A percentile compares a stretch with the other conserved stretches of the same genome.
Conservation (phyloP, 306 rosid genomes). For the Neltuma alba region DNA sequence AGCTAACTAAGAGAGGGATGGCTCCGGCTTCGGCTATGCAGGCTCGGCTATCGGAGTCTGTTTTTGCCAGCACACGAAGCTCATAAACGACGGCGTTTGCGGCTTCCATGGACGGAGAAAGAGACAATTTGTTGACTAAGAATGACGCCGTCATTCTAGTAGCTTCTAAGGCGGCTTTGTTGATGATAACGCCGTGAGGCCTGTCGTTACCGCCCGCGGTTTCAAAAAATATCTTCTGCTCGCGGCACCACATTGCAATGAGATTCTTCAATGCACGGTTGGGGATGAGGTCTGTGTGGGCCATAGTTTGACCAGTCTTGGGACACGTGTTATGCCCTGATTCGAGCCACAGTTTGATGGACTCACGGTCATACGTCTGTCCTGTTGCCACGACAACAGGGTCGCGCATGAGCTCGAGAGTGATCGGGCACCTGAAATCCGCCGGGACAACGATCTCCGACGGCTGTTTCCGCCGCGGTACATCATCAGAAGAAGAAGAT, state of each 20-base stretch:
- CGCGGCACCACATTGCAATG: conserved; percentile 85
- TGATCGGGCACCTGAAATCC: conserved; percentile 87
- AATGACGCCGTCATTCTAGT: conserved; percentile 76
- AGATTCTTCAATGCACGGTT: conserved; percentile 72
- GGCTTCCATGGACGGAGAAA: conserved; percentile 42
- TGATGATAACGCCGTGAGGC: conserved; percentile 43
- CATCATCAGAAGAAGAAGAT: not conserved
- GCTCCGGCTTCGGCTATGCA: conserved; percentile 88
- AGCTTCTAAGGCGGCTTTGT: conserved; percentile 82
- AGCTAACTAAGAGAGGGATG: conserved; percentile 61
- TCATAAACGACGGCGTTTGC: conserved; percentile 72
- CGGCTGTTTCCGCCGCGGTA: conserved; percentile 30
- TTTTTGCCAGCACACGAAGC: conserved; percentile 80
- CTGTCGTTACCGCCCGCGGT: conserved; percentile 35
- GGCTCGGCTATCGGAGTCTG: conserved; percentile 78
- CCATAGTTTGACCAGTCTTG: conserved; percentile 78
- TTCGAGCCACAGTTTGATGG: conserved; percentile 78
- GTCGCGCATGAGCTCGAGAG: conserved; percentile 75
- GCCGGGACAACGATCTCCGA: conserved; percentile 54
- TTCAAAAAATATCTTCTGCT: conserved; percentile 65
- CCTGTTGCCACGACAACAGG: conserved; percentile 96
- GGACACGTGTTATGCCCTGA: conserved; percentile 96
- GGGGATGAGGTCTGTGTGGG: conserved; percentile 69
- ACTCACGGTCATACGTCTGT: conserved; percentile 86
- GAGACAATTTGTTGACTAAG: conserved; percentile 56